Base-by-base conservation (phyloP, 208 protist species). In the Plasmodiophora brassicae region DNA sequence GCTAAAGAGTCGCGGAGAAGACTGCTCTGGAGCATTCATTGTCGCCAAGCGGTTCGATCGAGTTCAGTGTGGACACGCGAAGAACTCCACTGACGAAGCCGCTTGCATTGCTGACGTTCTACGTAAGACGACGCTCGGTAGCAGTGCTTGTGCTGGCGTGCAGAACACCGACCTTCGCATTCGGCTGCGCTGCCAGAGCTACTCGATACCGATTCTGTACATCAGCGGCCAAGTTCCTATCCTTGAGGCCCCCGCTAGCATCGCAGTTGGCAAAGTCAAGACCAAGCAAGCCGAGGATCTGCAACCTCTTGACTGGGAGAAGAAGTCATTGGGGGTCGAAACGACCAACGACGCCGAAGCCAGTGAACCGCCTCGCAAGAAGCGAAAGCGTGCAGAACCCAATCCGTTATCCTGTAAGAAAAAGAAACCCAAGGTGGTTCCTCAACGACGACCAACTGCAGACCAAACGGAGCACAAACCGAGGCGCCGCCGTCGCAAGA, bases 171-270 rank as follows among this genome's bases (percentile, higher is more conserved):
- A 78, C 20, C 65, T 78, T 36, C 65, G 65, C 5, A 38, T 32
- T 78, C 5, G 65, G 20, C 5, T 78, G 14, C 65, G 65, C n/a
- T 78, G 32, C n/a, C 65, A 78, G n/a, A 32, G 10, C 10, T 38
- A 38, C 41, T 78, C 5, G 5, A 38, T 32, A 5, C 65, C 65
- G 65, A 78, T 78, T 32, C n/a, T 78, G 5, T 78, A 78, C n/a
- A 78, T 78, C n/a, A 78, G 20, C 32, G 65, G 65, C n/a, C 65
- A 78, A 38, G 65, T 78, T 78, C 65, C 65, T 8, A 78, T 78
- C 65, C n/a, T 78, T 8, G 65, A 78, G 41, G 65, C 32, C 10
- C 65, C 65, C 10, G 65, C 65, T 8, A 78, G 65, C n/a, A 78
- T 78, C 32, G 65, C 65, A 38, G 41, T 36, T 14, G 65, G 65